phyloP scores from a whole-genome alignment of 2,329 filamentous ascomycete species.

The Colletotrichum falcatum region DNA sequence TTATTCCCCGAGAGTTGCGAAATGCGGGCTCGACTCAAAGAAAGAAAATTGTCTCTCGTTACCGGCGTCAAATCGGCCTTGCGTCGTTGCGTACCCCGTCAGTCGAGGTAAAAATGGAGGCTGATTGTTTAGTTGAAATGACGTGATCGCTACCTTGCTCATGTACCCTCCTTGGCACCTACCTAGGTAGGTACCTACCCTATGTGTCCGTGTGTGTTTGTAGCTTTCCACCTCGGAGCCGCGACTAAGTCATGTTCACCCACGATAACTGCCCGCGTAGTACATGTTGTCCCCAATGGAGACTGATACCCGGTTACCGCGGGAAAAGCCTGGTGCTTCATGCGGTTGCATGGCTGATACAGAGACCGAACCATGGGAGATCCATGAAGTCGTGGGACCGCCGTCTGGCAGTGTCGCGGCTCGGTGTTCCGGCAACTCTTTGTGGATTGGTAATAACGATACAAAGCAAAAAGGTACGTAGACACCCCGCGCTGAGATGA shows the following conservation, averaged over 20 bases:
- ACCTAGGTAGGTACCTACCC: conserved; percentile 4
- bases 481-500: background rate
- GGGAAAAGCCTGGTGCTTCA: conserved; percentile 31
- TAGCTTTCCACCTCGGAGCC: conserved; percentile 11
- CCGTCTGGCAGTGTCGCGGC: conserved; percentile 24
- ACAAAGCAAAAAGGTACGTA: background rate
- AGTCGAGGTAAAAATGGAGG: conserved; percentile 40
- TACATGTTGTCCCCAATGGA: conserved; percentile 31
- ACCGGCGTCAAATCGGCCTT: conserved; percentile 40
- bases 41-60: conserved; percentile 27
- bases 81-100: conserved; percentile 21
- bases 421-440: conserved; percentile 36
- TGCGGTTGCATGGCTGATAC: conserved; percentile 32
- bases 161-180: conserved; percentile 38
- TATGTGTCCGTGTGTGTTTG: conserved; percentile 2
- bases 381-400: conserved; percentile 39
- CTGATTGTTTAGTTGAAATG: conserved; percentile 43
- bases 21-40: conserved; percentile 28
- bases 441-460: conserved; percentile 28
- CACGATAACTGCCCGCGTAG: conserved; percentile 36
- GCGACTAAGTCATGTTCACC: conserved; percentile 40
- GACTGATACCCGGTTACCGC: conserved; percentile 21
- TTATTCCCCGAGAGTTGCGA: conserved; percentile 27
- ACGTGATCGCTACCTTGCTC: conserved; percentile 44
- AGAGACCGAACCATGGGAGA: conserved; percentile 35